Base-by-base conservation (phyloP, 208 protist species). In the Crithidia acanthocephali region DNA sequence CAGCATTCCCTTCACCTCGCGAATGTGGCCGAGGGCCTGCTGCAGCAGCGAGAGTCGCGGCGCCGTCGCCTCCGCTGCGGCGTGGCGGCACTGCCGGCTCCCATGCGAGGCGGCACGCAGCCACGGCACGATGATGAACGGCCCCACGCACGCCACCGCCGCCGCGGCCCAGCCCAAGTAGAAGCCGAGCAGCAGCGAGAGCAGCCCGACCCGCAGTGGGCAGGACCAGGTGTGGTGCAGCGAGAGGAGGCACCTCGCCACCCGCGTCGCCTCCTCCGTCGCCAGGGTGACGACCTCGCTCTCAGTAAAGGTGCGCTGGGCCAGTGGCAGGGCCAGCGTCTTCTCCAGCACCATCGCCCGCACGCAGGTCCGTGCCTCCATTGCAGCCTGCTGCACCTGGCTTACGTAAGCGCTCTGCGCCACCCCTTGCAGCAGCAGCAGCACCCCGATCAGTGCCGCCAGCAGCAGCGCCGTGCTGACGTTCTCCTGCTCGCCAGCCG, bases 321-420 rank as follows among this genome's bases (percentile, higher is more conserved):
- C 83, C 25, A 89, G 76, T 16, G 84, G 82, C 10, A 92, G 73
- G 6, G 74, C 69, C 58, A 92, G 72, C 32, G 81, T 68, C 67
- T 92, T 88, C 70, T 92, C 87, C 20, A 92, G 35, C 62, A 90
- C 75, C 22, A 92, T 58, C 28, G 81, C 70, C 15, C 74, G 76
- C 9, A 92, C 63, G 4, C 79, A 78, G n/a, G 81, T 92, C 23
- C 68, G 58, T 2, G 80, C 84, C 68, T 87, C 84, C 70, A 89
- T 72, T 55, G 80, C 79, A 15, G 79, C 66, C 60, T 80, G 73
- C 44, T 79, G 72, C 44, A 75, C 69, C 57, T 83, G 71, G 63
- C 80, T 79, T 55, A 69, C 68, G 59, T 89, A 92, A 30, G 73
- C 70, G 47, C 83, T 73, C 30, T 80, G 69, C n/a, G 76, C 68